These are phyloP conservation scores for Pisolithus tinctorius DNA, from an alignment of 768 basidiomycete genomes.

Conservation along the genomic window DNA sequence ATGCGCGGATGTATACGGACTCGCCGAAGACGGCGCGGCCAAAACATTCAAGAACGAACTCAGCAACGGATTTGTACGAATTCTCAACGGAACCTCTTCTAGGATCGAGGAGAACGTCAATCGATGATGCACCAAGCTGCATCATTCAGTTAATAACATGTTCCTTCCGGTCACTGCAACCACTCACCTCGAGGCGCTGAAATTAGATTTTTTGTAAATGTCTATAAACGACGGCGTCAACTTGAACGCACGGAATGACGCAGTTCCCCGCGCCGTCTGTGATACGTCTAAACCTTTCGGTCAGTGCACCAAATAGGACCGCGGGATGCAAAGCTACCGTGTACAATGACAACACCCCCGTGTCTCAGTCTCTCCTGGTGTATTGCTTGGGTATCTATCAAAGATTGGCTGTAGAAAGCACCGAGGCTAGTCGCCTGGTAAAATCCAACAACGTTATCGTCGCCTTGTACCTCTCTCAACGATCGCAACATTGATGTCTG, in stretches of 20 bases:
- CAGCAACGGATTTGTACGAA: slow-evolving; percentile 76
- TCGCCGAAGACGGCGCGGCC: slow-evolving; percentile 36
- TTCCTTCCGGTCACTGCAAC: slow-evolving; percentile 1
- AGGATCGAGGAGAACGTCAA: slow-evolving; percentile 83
- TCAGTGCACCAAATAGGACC: slow-evolving; percentile 2
- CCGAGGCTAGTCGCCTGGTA: slow-evolving; percentile 87
- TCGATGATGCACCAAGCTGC: slow-evolving; percentile 70
- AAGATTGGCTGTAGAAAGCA: slow-evolving; percentile 75
- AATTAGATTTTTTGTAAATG: slow-evolving; percentile 76
- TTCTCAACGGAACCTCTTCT: slow-evolving; percentile 77
- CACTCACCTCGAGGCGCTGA: slow-evolving; percentile 75
- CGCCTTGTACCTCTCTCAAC: slow-evolving; percentile 84
- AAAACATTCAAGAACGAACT: slow-evolving; percentile 71
- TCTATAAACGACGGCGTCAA: slow-evolving; percentile 75
- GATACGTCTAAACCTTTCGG: slow-evolving; percentile 53
- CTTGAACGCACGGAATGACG: slow-evolving; percentile 84
- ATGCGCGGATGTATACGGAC: slow-evolving; percentile 31
- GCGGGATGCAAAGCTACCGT: slow-evolving; percentile 43
- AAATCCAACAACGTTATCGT: slow-evolving; percentile 90
- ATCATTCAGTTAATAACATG: slow-evolving; percentile 7
- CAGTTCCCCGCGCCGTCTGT: slow-evolving; percentile 73
- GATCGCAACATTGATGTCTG: slow-evolving; percentile 81
- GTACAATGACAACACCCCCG: slow-evolving; percentile 79
- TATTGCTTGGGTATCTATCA: slow-evolving; percentile 78
- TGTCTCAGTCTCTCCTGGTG: slow-evolving; percentile 83